A percentile compares a stretch with the other conserved stretches of the same genome.
These are phyloP conservation scores for Aspergillus bridgeri DNA, from an alignment of 495 filamentous ascomycete species.

Conservation along the genomic window DNA sequence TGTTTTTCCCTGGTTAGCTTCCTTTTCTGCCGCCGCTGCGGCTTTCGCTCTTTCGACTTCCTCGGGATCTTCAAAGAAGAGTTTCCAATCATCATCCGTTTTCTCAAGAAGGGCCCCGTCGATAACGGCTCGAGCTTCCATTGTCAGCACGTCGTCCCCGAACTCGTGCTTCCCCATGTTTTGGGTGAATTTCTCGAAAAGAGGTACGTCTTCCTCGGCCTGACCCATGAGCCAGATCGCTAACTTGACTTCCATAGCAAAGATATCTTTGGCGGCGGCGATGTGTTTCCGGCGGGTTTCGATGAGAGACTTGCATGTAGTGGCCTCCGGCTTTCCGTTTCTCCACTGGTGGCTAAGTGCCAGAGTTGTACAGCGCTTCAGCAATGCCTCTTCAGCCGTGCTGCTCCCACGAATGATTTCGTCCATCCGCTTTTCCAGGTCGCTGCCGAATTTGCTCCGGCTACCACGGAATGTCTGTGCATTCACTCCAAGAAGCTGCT, in stretches of 20 bases:
- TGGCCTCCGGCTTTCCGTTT: slow-evolving; percentile 13
- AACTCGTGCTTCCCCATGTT: slow-evolving; percentile 24
- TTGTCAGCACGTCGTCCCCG: slow-evolving; percentile 23
- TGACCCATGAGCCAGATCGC: slow-evolving; percentile 34
- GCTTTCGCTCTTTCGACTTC: not conserved
- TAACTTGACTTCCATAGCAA: slow-evolving; percentile 24
- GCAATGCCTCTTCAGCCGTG: slow-evolving; percentile 41
- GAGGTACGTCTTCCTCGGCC: slow-evolving; percentile 12
- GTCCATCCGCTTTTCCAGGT: slow-evolving; percentile 38
- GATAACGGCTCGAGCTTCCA: slow-evolving; percentile 14
- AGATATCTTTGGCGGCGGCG: slow-evolving; percentile 25
- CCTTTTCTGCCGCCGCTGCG: not conserved
- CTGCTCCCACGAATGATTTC: slow-evolving; percentile 40
- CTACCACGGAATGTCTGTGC: slow-evolving; percentile 33
- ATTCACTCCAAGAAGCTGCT: slow-evolving; percentile 40
- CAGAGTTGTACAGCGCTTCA: slow-evolving; percentile 44
- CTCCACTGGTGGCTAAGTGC: slow-evolving; percentile 14
- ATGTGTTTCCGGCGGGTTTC: slow-evolving; percentile 27
- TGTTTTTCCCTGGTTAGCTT: not conserved
- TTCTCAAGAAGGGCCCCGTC: slow-evolving; percentile 9
- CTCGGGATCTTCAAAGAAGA: slow-evolving; percentile 17
- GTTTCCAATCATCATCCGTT: slow-evolving; percentile 23
- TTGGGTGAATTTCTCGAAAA: slow-evolving; percentile 22
- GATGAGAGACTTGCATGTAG: slow-evolving; percentile 22
- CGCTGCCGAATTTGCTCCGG: slow-evolving; percentile 32